These are phyloP conservation scores for Candida verbasci DNA, from an alignment of 805 yeast species.

Conservation along the genomic window DNA sequence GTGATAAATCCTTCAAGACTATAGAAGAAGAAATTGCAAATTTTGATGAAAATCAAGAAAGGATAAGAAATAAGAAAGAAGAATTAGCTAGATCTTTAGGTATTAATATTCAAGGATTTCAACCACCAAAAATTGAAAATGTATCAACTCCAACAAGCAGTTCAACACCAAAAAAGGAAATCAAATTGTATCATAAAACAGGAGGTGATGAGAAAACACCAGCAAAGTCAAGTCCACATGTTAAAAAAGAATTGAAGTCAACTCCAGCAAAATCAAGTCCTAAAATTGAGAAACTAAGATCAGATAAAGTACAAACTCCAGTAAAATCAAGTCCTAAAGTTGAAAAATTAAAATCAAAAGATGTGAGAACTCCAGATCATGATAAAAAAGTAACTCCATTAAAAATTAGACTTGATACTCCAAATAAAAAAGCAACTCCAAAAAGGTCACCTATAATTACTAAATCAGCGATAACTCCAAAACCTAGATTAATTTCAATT, in stretches of 20 bases:
- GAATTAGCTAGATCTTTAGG: conserved; percentile 35
- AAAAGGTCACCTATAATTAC: neutral
- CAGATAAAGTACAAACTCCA: too few relatives aligned
- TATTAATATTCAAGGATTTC: conserved; percentile 17
- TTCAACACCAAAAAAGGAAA: neutral
- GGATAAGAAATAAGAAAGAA: conserved; percentile 12
- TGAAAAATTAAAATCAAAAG: too few relatives aligned
- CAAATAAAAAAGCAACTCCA: conserved; percentile 2
- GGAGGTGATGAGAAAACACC: too few relatives aligned
- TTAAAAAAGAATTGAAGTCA: neutral
- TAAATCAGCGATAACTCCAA: conserved; percentile 12
- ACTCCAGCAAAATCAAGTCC: neutral
- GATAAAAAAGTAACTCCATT: too few relatives aligned
- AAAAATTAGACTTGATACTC: too few relatives aligned
- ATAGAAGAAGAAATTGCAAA: conserved; percentile 20
- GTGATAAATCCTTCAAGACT: conserved; percentile 7
- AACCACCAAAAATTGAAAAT: conserved; percentile 5
- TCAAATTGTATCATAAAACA: neutral
- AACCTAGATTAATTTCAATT: conserved; percentile 13
- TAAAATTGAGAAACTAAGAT: too few relatives aligned
- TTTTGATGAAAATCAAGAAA: conserved; percentile 19
- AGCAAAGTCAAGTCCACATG: neutral
- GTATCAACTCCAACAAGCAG: conserved; percentile 12
- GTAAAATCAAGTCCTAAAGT: too few relatives aligned
- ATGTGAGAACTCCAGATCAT: too few relatives aligned